Conservation (phyloP, 192 early-diverging fungal species). For the Coemansia sp. region DNA sequence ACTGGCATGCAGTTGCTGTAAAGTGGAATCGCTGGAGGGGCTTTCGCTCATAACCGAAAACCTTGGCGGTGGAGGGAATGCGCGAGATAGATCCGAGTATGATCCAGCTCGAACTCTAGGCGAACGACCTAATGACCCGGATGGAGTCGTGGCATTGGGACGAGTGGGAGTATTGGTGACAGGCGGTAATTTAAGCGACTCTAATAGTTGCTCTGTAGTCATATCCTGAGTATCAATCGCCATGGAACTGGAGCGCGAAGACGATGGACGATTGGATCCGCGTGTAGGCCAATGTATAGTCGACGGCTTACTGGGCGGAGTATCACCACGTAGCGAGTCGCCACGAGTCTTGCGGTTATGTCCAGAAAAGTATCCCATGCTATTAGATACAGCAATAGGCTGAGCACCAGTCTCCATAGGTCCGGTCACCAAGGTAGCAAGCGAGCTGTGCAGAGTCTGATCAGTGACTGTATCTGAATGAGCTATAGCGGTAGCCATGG, state of each 20-base stretch:
- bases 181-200: conserved; percentile 50
- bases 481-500: conserved; percentile 23
- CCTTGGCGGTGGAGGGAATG: conserved; percentile 14
- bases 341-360: conserved; percentile 14
- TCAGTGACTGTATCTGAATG: neutral
- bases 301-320: conserved; percentile 18
- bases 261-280: conserved; percentile 1
- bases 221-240: conserved; percentile 26
- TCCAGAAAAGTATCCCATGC: conserved; percentile 40
- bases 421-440: conserved; percentile 4
- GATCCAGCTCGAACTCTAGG: conserved; percentile 37
- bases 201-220: conserved; percentile 51
- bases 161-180: conserved; percentile 16
- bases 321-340: neutral
- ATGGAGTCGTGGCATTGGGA: neutral
- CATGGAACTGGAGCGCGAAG: conserved; percentile 23
- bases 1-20: conserved; percentile 12
- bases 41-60: conserved; percentile 20
- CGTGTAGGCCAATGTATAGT: conserved; percentile 42
- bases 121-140: conserved; percentile 41
- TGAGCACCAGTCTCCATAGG: neutral
- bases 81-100: conserved; percentile 29
- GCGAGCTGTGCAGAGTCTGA: neutral
- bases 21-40: conserved; percentile 28
- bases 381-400: conserved; percentile 9